A percentile compares a stretch with the other conserved stretches of the same genome.
phyloP scores from a whole-genome alignment of 192 early-diverging fungal species.

The Linderina pennispora region DNA sequence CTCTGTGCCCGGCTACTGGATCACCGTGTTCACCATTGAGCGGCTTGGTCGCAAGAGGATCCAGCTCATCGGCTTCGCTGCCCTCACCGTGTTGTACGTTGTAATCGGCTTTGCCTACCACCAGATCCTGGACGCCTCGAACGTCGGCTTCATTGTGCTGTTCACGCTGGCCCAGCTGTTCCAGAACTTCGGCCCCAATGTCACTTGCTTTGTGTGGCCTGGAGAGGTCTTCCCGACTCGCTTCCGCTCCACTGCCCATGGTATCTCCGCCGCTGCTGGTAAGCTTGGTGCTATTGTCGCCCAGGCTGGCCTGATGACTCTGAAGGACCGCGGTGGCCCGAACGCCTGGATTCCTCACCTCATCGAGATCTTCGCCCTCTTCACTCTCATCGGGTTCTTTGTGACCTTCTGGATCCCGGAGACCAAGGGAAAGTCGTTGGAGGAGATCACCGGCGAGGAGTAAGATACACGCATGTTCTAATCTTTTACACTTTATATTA shows the following conservation, averaged over 20 bases:
- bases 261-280: slow-evolving; percentile 68
- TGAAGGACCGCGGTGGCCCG: slow-evolving; percentile 58
- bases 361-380: slow-evolving; percentile 58
- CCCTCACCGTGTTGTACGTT: slow-evolving; percentile 66
- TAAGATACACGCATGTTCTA: too few species aligned
- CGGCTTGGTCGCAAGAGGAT: slow-evolving; percentile 79
- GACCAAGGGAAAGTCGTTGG: slow-evolving; percentile 18
- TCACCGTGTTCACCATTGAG: slow-evolving; percentile 81
- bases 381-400: slow-evolving; percentile 59
- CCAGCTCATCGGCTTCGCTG: slow-evolving; percentile 75
- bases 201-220: slow-evolving; percentile 75
- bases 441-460: slow-evolving; percentile 19
- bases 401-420: slow-evolving; percentile 25
- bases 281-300: slow-evolving; percentile 67
- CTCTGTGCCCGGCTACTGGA: slow-evolving; percentile 89
- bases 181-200: slow-evolving; percentile 90
- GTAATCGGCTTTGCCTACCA: slow-evolving; percentile 60
- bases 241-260: slow-evolving; percentile 65
- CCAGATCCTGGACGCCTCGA: slow-evolving; percentile 46
- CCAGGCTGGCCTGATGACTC: slow-evolving; percentile 54
- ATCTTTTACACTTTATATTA: too few species aligned
- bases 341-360: slow-evolving; percentile 50
- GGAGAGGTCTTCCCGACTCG: slow-evolving; percentile 74
- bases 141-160: slow-evolving; percentile 51
- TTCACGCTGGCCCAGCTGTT: slow-evolving; percentile 60